Base-by-base conservation (phyloP, 495 filamentous ascomycete species). In the Aspergillus cavernicola region DNA sequence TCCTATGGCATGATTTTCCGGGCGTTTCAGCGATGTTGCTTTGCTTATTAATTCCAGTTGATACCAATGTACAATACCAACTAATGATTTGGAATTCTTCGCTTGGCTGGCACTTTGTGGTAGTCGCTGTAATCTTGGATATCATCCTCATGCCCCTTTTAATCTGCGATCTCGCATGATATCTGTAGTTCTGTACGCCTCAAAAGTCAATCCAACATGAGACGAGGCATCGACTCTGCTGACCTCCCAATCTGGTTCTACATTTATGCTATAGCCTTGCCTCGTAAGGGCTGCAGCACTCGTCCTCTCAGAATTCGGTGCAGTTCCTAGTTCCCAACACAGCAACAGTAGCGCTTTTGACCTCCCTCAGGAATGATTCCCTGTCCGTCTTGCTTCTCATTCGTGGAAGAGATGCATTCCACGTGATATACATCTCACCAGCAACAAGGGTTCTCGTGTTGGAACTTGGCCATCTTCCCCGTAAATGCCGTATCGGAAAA, bases 1-100 rank as follows among this genome's bases (percentile, higher is more conserved):
- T 61, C 51, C 54, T 28, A 57, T 58, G 50, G 53, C 57, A 56
- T 67, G 58, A 68, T 43, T 29, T 50, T 12, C 19, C 6, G 5
- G 10, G 20, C 31, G 16, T 38, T 31, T 38, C 42, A 7, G 28
- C 35, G 31, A n/a, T 31, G 46, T 44, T 37, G 18, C 26, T 32
- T 48, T 39, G 12, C 1, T 39, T 32, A 26, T 19, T 22, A 22
- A 6, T 29, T 32, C 12, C 20, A 6, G 29, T 32, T 32, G 9
- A 47, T 47, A 36, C 44, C 44, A 47, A 18, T 35, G 44, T 47
- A 36, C 44, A 26, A 22, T 47, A 12, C 5, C 18, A 23, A 11
- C 2, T 23, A 42, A 6, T 36, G 31, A 36, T 36, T 36, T 47
- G 19, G 13, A 36, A 47, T 36, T 24, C 22, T n/a, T 24, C 15